Base-by-base conservation (phyloP, 164 flowering plant species). In the Buxus sempervirens region DNA sequence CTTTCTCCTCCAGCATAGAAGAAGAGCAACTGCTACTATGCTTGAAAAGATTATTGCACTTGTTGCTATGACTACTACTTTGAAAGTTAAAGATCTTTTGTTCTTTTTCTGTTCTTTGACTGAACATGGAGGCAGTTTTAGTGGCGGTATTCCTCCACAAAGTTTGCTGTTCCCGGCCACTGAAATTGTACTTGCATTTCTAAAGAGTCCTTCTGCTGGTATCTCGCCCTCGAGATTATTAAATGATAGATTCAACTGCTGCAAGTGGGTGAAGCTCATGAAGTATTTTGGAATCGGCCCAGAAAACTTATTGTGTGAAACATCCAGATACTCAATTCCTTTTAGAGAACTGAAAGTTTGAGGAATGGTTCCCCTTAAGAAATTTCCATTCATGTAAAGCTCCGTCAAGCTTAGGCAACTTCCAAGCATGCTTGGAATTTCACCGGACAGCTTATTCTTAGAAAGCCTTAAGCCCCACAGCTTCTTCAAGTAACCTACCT, bases 231-330 rank as follows among this genome's bases (percentile, higher is more conserved):
- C 41, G 13, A 66, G 32, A 4, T 45, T 4, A 32, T 69, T 70
- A 21, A 14, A 64, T 18, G 63, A 56, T 0, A 70, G 65, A 24
- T 64, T 69, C 54, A 69, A 51, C 21, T 28, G 5, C 5, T 21
- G 23, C 36, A 70, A 60, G 24, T 13, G 2, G 9, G 60, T 25
- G 14, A 73, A 56, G 18, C 24, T 24, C 1, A 13, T 56, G 9
- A 72, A 66, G 41, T 9, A 75, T 0, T 15, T 0, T 10, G 75
- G 78, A 26, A 76, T 64, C 5, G 21, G 23, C 0, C 79, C 79
- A 5, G 25, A 24, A 12, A 58, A 59, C 28, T 58, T 58, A 22
- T 67, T 67, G 18, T 8, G 15, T 5, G 70, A 67, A 12, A 67
- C 8, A 24, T 67, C 70, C 2, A 67, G 10, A 19, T 15, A 20